phyloP scores from a whole-genome alignment of 768 basidiomycete genomes.

The Coprinellus micaceus region DNA sequence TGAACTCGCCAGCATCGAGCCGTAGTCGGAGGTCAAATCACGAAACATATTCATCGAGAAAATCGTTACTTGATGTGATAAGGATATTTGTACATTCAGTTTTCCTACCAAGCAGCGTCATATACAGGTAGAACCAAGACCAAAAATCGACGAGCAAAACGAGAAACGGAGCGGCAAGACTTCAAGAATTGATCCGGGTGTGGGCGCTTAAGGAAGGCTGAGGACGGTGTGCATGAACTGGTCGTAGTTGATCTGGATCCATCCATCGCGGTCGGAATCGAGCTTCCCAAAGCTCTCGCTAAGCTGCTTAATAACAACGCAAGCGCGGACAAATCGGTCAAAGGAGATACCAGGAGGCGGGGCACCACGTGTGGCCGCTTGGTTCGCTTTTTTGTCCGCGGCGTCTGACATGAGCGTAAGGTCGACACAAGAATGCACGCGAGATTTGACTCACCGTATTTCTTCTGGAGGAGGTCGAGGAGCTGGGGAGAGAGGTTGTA shows the following conservation, averaged over 20 bases:
- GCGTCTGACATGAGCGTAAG: slow-evolving; percentile 44
- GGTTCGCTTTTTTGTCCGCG: slow-evolving; percentile 58
- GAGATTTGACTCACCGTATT: slow-evolving; percentile 59
- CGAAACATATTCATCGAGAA: too few species aligned
- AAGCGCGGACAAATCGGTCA: slow-evolving; percentile 84
- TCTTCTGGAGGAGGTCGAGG: slow-evolving; percentile 64
- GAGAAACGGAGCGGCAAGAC: too few species aligned
- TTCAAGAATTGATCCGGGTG: too few species aligned
- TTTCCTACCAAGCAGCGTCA: too few species aligned
- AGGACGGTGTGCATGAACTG: slow-evolving; percentile 69
- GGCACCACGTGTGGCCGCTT: slow-evolving; percentile 28
- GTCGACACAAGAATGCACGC: slow-evolving; percentile 7
- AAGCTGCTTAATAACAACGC: slow-evolving; percentile 77
- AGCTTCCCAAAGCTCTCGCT: slow-evolving; percentile 65
- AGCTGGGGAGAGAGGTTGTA: slow-evolving; percentile 67
- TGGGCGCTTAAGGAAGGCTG: slow-evolving; percentile 57
- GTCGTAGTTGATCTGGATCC: slow-evolving; percentile 72
- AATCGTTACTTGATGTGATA: too few species aligned
- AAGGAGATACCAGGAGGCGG: slow-evolving; percentile 65
- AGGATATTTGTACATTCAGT: too few species aligned
- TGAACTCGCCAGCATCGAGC: too few species aligned
- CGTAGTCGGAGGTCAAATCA: too few species aligned
- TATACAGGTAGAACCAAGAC: too few species aligned
- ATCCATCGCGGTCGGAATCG: slow-evolving; percentile 66
- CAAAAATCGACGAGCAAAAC: too few species aligned